Conservation (phyloP, 345 rosid species). For the Salix caprea region DNA sequence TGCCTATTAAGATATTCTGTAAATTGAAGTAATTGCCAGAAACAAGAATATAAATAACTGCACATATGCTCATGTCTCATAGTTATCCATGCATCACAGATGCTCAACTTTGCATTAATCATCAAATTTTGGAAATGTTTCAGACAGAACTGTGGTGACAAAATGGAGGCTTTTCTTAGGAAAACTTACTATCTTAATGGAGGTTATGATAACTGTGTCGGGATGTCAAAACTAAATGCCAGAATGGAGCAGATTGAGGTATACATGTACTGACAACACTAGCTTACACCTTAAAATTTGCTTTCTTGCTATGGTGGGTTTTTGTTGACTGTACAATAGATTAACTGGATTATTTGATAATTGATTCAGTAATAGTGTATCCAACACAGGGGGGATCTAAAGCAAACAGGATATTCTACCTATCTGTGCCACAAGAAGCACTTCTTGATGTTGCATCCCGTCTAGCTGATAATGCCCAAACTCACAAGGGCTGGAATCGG, state of each 20-base stretch:
- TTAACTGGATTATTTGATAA: conserved; percentile 21
- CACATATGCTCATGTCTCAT: neutral
- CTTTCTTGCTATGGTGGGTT: conserved; percentile 1
- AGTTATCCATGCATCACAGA: neutral
- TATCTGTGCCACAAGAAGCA: conserved; percentile 85
- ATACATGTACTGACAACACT: conserved; percentile 6
- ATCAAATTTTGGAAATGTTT: conserved; percentile 4
- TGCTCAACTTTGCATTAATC: neutral
- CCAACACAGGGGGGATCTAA: conserved; percentile 46
- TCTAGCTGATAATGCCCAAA: conserved; percentile 54
- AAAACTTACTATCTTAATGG: conserved; percentile 61
- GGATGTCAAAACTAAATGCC: conserved; percentile 60
- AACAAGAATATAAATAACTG: neutral
- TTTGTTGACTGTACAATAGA: conserved; percentile 6
- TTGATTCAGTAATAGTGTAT: conserved; percentile 30
- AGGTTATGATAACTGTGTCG: conserved; percentile 52
- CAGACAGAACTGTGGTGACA: conserved; percentile 62
- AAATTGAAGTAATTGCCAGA: neutral
- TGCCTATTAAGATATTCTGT: neutral
- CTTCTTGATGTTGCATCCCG: conserved; percentile 62
- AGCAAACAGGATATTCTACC: conserved; percentile 66
- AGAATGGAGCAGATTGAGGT: conserved; percentile 68
- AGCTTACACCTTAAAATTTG: neutral
- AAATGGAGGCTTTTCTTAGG: conserved; percentile 59
- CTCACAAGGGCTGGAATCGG: conserved; percentile 66